These are phyloP conservation scores for Exophiala oligosperma DNA, from an alignment of 2,329 filamentous ascomycete genomes.

Conservation along the genomic window DNA sequence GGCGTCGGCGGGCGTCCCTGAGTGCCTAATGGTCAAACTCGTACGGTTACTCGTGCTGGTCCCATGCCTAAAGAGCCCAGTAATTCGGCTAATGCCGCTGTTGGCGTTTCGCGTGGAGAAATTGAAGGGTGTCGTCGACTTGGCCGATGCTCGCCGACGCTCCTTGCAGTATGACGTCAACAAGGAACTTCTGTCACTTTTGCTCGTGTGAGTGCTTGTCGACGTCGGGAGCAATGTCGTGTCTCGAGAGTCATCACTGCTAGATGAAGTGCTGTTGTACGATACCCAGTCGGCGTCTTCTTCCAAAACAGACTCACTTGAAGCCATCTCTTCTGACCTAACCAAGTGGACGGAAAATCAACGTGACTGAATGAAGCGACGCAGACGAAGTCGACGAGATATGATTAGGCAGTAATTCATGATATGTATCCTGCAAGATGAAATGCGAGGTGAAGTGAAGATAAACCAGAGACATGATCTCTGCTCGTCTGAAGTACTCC, in stretches of 20 bases:
- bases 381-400: too few relatives aligned
- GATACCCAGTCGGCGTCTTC: conserved; percentile 22
- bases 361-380: background rate
- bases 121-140: background rate
- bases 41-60: background rate
- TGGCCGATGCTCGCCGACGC: background rate
- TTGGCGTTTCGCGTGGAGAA: conserved; percentile 1
- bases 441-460: background rate
- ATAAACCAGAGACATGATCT: conserved; percentile 1
- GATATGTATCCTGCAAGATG: too few relatives aligned
- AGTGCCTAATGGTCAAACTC: background rate
- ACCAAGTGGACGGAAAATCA: background rate
- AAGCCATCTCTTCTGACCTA: too few relatives aligned
- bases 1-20: background rate
- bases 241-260: background rate
- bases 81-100: background rate
- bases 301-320: background rate
- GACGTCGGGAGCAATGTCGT: conserved; percentile 1
- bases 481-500: too few relatives aligned
- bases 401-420: too few relatives aligned
- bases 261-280: conserved; percentile 14
- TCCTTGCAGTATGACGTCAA: conserved; percentile 19
- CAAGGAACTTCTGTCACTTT: background rate
- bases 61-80: background rate
- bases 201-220: too few relatives aligned